Conservation (phyloP, 192 early-diverging fungal species). For the Coemansia biformis region DNA sequence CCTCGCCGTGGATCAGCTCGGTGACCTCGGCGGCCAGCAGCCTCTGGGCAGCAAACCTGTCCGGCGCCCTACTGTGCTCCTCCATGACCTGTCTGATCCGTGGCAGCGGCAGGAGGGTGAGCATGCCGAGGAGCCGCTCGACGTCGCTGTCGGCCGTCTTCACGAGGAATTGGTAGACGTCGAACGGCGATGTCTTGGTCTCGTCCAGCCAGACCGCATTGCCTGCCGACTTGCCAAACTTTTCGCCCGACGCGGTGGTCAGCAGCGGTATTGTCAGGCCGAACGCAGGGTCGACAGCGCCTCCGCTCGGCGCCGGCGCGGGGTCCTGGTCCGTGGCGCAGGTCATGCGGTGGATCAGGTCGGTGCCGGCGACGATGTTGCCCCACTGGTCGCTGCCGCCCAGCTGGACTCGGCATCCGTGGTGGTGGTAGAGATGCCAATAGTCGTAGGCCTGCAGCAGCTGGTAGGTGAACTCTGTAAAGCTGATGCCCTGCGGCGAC, state of each 20-base stretch:
- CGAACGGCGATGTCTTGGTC: conserved; percentile 69
- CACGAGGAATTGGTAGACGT: conserved; percentile 95
- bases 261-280: conserved; percentile 86
- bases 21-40: conserved; percentile 78
- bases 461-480: conserved; percentile 96
- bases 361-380: conserved; percentile 90
- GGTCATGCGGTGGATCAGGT: conserved; percentile 73
- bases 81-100: conserved; percentile 60
- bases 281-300: conserved; percentile 50
- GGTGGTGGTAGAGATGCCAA: conserved; percentile 66
- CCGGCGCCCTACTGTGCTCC: conserved; percentile 61
- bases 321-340: conserved; percentile 9
- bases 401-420: conserved; percentile 54
- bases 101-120: conserved; percentile 68
- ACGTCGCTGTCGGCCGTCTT: conserved; percentile 78
- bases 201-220: conserved; percentile 94
- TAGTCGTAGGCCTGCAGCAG: conserved; percentile 93
- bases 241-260: conserved; percentile 82
- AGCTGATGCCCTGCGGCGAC: conserved; percentile 81
- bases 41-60: conserved; percentile 67
- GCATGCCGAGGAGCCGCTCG: conserved; percentile 65
- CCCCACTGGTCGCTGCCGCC: conserved; percentile 98
- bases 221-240: conserved; percentile 96
- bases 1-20: conserved; percentile 82
- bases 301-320: too few relatives aligned